A percentile compares a stretch with the other conserved stretches of the same genome.
These are phyloP conservation scores for Bretschneidera sinensis DNA, from an alignment of 345 rosid genomes.

Conservation along the genomic window DNA sequence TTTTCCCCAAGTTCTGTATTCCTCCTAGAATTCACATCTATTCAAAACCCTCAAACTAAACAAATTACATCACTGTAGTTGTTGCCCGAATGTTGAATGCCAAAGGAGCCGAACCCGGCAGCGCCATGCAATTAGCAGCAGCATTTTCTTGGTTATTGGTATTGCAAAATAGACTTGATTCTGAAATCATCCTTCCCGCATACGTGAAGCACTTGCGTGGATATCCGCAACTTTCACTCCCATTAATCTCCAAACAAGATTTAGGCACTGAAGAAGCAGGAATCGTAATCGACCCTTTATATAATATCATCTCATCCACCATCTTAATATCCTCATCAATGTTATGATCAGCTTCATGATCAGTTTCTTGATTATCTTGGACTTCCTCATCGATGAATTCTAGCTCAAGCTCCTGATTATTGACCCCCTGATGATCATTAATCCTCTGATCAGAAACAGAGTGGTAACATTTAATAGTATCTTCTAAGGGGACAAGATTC, in stretches of 20 bases:
- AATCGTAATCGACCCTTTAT: neutral
- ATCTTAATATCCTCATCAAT: neutral
- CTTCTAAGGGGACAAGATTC: constrained; percentile 36
- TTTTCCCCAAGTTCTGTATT: no score
- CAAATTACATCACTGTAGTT: no score
- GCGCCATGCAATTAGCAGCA: no score
- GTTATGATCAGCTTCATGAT: neutral
- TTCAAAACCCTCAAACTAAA: no score
- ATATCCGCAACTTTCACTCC: constrained; percentile 10
- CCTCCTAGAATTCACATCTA: no score
- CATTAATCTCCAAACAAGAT: neutral
- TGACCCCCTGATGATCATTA: neutral
- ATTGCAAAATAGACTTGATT: neutral
- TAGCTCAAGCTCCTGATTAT: neutral
- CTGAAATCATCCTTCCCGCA: constrained; percentile 3
- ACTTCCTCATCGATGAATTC: constrained; percentile 8
- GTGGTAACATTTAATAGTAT: constrained; percentile 6
- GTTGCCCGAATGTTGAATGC: no score
- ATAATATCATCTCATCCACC: no score
- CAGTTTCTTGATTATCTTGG: constrained; percentile 15
- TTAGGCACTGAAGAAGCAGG: neutral
- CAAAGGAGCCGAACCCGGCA: no score
- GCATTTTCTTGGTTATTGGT: neutral
- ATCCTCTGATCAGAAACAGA: neutral
- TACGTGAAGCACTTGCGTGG: constrained; percentile 23